Evolutionary conservation across 108 stramenopile genomes (phyloP), one percentile per base, ranked within the genome.

Genomic region (Aureococcus anophagefferens): DNA sequence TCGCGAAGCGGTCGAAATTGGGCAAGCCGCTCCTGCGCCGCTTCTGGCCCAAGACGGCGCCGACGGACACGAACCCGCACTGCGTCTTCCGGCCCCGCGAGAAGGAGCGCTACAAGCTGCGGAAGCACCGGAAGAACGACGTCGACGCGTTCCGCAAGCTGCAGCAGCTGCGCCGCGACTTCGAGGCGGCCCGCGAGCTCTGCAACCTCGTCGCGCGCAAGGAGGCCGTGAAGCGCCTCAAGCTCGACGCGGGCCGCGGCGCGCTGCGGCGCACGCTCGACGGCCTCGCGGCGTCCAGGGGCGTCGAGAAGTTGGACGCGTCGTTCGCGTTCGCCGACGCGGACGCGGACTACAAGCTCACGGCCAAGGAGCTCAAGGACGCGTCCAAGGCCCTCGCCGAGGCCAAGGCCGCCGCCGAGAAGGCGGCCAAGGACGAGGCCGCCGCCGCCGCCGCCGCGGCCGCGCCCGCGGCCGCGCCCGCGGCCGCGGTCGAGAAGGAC

Each of bases 51-150:
- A 80, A 85, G 18, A 97, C 96, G 7, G 73, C 88, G 7, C 73
- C 78, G 0, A 90, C 90, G 35, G 94, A 97, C 77, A 86, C 90
- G 30, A 93, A 97, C 78, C 96, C 96, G 13, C 96, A 97, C 79
- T 69, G 85, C 68, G 93, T 94, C 64, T 96, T 96, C 76, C 91
- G 95, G 31, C 93, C 91, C 4, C 85, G 95, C 16, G 94, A 95
- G 74, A 93, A 95, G 79, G 96, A 96, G 86, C 89, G 94, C 75
- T 95, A 95, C 76, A 93, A 92, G 73, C 82, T 97, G 30, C 80
- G 96, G 0, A 93, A 91, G 70, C 90, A 93, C 67, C 85, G 94
- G 46, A 86, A 89, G 77, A 95, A 95, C 83, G 96, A 97, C 75
- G 67, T 93, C 70, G 93, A 92, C 67, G 85, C 90, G 5, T 95